Evolutionary conservation across 805 yeast genomes (phyloP), one percentile per base, ranked within the genome.

Genomic region (Millerago galiae): DNA sequence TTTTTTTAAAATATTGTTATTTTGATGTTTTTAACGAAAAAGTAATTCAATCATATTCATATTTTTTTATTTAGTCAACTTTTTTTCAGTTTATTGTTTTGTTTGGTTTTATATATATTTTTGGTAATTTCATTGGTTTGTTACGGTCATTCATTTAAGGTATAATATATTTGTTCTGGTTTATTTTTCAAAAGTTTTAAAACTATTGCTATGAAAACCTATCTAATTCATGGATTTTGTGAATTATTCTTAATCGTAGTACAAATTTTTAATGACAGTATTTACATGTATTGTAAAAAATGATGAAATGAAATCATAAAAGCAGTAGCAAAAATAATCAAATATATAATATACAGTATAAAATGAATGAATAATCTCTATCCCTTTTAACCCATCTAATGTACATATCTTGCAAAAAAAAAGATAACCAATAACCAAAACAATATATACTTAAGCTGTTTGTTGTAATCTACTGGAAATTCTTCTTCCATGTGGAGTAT

Each of bases 401-500:
- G 18, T 38, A 38, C 41, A 38, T 26, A 24, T 21, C 16, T n/a
- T 29, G 9, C 10, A 13, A n/a, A 14, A 25, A 14, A 24, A 15
- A 17, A 11, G 25, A 24, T 13, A 6, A 13, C 16, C n/a, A n/a
- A n/a, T n/a, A 28, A 28, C 12, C n/a, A 29, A 11, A 29, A 29
- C 32, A 15, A n/a, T n/a, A n/a, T n/a, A n/a, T n/a, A n/a, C n/a
- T 7, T 18, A 33, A 25, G 28, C n/a, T 15, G 27, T 29, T 15
- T 52, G 55, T 44, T 63, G 66, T 35, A 77, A 55, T 59, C 87
- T 88, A 25, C 86, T 78, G 67, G 85, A 75, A 46, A 91, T 89
- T 57, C 97, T 77, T 60, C 96, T 75, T n/a, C 97, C 98, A 61
- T 91, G 96, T 3, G 97, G 97, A 14, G 97, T 90, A 54, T 83